phyloP scores from a whole-genome alignment of 805 yeast genomes.

The Candida easanensis region DNA sequence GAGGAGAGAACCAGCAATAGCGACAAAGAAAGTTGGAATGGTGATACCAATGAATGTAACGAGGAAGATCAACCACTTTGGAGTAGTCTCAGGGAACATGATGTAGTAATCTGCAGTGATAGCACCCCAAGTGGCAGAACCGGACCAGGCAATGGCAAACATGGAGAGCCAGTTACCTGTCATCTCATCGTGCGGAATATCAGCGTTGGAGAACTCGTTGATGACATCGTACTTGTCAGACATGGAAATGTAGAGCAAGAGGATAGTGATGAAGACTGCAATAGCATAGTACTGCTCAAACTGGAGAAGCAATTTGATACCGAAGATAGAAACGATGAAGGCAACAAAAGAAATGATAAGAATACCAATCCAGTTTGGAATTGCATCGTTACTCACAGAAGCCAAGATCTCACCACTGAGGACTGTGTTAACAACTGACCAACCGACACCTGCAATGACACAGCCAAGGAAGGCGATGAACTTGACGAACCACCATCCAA shows the following conservation, averaged over 20 bases:
- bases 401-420: constrained; percentile 83
- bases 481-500: constrained; percentile 85
- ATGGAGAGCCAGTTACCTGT: constrained; percentile 71
- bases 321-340: constrained; percentile 68
- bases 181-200: constrained; percentile 37
- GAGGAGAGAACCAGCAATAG: constrained; percentile 61
- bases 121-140: constrained; percentile 88
- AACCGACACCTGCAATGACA: constrained; percentile 70
- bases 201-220: constrained; percentile 32
- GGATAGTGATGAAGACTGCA: constrained; percentile 65
- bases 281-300: constrained; percentile 67
- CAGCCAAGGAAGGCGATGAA: constrained; percentile 69
- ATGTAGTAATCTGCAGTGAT: constrained; percentile 83
- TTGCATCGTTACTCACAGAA: constrained; percentile 57
- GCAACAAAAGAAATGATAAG: constrained; percentile 64
- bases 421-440: constrained; percentile 85
- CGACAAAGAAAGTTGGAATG: constrained; percentile 75
- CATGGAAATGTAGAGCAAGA: constrained; percentile 63
- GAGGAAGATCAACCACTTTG: constrained; percentile 49
- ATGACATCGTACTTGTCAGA: constrained; percentile 42
- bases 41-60: constrained; percentile 66
- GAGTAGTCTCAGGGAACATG: constrained; percentile 69
- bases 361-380: constrained; percentile 75
- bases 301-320: constrained; percentile 65
- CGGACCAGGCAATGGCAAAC: constrained; percentile 71